Evolutionary conservation across 2,329 filamentous ascomycete species (phyloP).

Genomic region (Colletotrichum incanum): DNA sequence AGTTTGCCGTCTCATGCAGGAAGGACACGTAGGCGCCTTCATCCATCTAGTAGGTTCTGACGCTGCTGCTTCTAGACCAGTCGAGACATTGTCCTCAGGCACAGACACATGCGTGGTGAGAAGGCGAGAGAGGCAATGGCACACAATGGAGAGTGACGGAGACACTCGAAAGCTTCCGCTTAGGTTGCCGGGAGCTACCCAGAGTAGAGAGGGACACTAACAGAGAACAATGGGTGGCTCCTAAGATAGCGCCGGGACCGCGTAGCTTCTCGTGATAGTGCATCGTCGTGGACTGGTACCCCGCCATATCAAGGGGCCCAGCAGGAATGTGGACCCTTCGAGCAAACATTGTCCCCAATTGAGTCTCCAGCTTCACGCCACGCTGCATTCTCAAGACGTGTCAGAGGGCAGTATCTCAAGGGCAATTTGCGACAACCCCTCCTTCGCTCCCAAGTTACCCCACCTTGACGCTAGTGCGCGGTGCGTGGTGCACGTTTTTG

Average conservation of each 20-base stretch:
- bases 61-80: background rate
- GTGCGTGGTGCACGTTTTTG: background rate
- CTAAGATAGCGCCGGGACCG: background rate
- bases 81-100: slow-evolving; percentile 15
- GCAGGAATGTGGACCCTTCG: slow-evolving; percentile 30
- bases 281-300: slow-evolving; percentile 21
- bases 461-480: slow-evolving; percentile 27
- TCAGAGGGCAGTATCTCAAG: slow-evolving; percentile 34
- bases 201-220: slow-evolving; percentile 22
- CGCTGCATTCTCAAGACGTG: slow-evolving; percentile 35
- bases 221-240: slow-evolving; percentile 25
- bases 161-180: background rate
- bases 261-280: slow-evolving; percentile 28
- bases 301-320: slow-evolving; percentile 24
- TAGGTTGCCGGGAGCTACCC: background rate
- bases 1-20: background rate
- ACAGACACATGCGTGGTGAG: background rate
- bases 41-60: background rate
- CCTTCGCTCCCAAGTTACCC: slow-evolving; percentile 34
- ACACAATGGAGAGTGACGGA: slow-evolving; percentile 2
- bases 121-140: background rate
- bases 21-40: background rate
- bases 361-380: slow-evolving; percentile 29
- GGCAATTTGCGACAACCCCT: slow-evolving; percentile 42
- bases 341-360: slow-evolving; percentile 35